A percentile compares a stretch with the other conserved stretches of the same genome.
Evolutionary conservation across 2,329 filamentous ascomycete species (phyloP).

Genomic region (Geosmithia putterillii): DNA sequence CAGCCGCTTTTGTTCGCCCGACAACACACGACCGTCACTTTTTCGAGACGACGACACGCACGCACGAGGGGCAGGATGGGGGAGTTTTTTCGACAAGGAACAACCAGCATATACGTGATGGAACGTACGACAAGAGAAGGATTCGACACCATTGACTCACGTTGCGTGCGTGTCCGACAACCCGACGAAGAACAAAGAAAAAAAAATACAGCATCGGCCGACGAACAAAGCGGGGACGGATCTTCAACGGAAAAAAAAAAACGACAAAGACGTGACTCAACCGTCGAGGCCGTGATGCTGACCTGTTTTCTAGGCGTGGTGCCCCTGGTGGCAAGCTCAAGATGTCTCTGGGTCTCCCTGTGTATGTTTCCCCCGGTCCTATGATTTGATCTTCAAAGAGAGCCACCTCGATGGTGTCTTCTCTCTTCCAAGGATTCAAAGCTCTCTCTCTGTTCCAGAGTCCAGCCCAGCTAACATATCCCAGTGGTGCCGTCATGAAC

Average conservation of each 20-base stretch:
- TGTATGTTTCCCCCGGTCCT: slow-evolving; percentile 51
- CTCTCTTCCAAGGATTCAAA: neutral
- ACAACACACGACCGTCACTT: no score
- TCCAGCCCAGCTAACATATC: slow-evolving; percentile 8
- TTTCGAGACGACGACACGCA: no score
- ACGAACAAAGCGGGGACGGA: no score
- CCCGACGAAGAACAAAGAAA: no score
- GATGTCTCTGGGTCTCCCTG: slow-evolving; percentile 99
- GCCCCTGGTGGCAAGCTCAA: slow-evolving; percentile 99
- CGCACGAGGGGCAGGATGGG: no score
- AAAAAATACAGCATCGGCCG: no score
- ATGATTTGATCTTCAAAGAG: neutral
- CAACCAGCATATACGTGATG: no score
- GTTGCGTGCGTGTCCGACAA: no score
- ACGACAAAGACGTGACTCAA: no score
- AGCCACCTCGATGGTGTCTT: neutral
- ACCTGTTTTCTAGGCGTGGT: slow-evolving; percentile 49
- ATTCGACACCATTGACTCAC: no score
- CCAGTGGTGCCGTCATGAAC: slow-evolving; percentile 98
- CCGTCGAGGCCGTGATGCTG: neutral
- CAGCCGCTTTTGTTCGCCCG: neutral
- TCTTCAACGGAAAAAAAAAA: neutral
- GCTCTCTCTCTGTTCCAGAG: neutral
- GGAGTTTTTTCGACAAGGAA: no score
- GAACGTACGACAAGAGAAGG: no score